These are phyloP conservation scores for Endothia cerciana DNA, from an alignment of 2,329 filamentous ascomycete species.

Conservation along the genomic window DNA sequence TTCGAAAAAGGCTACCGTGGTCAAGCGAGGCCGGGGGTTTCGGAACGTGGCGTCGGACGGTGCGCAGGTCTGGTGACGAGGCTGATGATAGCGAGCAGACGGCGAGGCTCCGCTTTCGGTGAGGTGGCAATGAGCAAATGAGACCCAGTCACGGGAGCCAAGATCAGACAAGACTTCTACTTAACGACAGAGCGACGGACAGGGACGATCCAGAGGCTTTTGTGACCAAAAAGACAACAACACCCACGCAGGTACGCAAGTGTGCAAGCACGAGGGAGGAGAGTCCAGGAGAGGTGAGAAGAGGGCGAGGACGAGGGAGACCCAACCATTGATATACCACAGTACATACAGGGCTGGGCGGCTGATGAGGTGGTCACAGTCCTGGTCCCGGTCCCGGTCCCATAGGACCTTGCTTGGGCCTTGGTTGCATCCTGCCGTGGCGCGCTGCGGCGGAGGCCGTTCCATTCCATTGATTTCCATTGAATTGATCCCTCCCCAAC, in stretches of 20 bases:
- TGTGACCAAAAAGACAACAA: not conserved
- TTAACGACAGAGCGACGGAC: not conserved
- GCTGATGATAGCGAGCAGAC: constrained; percentile 20
- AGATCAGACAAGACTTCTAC: not conserved
- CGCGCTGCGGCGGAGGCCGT: not conserved
- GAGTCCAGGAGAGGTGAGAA: not conserved
- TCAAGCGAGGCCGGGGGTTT: not conserved
- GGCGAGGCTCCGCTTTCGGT: constrained; percentile 31
- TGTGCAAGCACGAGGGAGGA: not conserved
- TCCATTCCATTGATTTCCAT: not conserved
- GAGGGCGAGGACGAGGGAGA: constrained; percentile 2
- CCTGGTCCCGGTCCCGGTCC: not conserved
- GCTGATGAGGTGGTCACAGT: not conserved
- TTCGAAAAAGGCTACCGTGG: constrained; percentile 4
- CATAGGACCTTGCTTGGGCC: not conserved
- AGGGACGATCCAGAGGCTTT: not conserved
- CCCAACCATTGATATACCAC: not conserved
- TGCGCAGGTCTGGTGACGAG: constrained; percentile 25
- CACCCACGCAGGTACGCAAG: constrained; percentile 5
- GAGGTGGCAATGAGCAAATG: constrained; percentile 7
- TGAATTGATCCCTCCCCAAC: too few relatives aligned
- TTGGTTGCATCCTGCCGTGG: constrained; percentile 3
- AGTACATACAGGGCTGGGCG: not conserved
- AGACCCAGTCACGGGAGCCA: not conserved
- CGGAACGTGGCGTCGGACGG: constrained; percentile 16